Base-by-base conservation (phyloP, 768 basidiomycete genomes). In the Agaricus blazei region DNA sequence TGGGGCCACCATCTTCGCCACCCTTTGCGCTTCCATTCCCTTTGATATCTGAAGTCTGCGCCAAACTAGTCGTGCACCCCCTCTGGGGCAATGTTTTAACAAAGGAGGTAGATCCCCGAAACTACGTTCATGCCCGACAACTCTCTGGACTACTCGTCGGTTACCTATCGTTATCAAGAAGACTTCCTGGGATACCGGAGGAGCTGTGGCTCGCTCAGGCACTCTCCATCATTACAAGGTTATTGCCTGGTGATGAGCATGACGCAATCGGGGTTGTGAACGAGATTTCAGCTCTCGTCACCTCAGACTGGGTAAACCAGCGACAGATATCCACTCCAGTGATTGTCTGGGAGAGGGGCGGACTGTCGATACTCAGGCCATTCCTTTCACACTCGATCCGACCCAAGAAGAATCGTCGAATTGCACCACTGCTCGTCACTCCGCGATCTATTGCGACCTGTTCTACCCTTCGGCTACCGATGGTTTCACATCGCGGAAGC, bases 221-320 rank as follows among this genome's bases (percentile, higher is more conserved):
- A 2, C 76, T 86, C 34, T 70, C 79, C 0, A 76, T 88, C 45
- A 60, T 89, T 0, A 60, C 69, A 12, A 70, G 77, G 34, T 71
- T 87, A 24, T 71, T 84, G 11, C 88, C 87, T 0, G 92, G 93
- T 11, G 88, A 95, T 59, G 93, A 95, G 64, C 79, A 79, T 1
- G 63, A 70, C 36, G 85, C 80, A 0, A 60, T 72, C 24, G 65
- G 64, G 24, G 69, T 82, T 52, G 56, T 83, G 24, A 67, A 70
- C 19, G 71, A 75, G n/a, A 51, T 82, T 11, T 44, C 69, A 9
- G 61, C 59, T 28, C 52, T 73, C 0, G 49, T 83, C 44, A 76
- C 69, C 3, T 60, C 65, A 5, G 68, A 71, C n/a, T 81, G 78
- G 74, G 63, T 77, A 57, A 51, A 59, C 23, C 57, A 66, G n/a